These are phyloP conservation scores for Trametes villosa DNA, from an alignment of 768 basidiomycete genomes.

Conservation along the genomic window DNA sequence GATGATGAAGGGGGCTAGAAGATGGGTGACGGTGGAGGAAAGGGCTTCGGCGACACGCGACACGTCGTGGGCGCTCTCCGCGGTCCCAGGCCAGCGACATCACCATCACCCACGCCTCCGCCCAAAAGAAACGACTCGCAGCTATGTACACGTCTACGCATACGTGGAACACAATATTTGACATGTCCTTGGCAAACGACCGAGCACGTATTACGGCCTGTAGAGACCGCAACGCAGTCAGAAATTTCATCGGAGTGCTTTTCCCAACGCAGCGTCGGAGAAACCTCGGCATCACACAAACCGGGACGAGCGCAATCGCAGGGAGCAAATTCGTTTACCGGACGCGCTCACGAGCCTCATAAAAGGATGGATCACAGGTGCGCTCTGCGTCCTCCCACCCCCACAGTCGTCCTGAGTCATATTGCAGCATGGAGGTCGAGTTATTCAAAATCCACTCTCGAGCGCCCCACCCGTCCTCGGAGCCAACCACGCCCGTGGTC, in stretches of 20 bases:
- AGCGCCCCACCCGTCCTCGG: constrained; percentile 19
- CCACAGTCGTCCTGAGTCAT: neutral
- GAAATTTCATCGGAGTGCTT: neutral
- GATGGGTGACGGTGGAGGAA: constrained; percentile 19
- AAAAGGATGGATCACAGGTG: neutral
- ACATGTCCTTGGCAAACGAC: neutral
- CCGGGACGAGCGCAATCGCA: too few species aligned
- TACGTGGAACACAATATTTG: constrained; percentile 14
- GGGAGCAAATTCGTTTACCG: too few species aligned
- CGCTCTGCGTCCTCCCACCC: neutral
- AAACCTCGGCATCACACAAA: neutral
- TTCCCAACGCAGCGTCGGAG: neutral
- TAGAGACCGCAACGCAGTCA: neutral
- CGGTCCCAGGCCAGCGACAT: constrained; percentile 2
- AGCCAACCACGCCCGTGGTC: neutral
- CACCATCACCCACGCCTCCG: constrained; percentile 1
- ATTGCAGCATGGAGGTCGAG: constrained; percentile 13
- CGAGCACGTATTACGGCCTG: neutral
- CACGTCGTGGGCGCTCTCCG: constrained; percentile 26
- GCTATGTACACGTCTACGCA: neutral
- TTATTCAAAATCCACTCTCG: constrained; percentile 14
- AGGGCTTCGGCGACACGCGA: constrained; percentile 23
- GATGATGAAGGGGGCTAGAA: constrained; percentile 6
- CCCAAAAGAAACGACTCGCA: neutral
- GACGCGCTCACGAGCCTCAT: neutral